Conservation (phyloP, 2,329 filamentous ascomycete genomes). For the Fusarium pininemorale region DNA sequence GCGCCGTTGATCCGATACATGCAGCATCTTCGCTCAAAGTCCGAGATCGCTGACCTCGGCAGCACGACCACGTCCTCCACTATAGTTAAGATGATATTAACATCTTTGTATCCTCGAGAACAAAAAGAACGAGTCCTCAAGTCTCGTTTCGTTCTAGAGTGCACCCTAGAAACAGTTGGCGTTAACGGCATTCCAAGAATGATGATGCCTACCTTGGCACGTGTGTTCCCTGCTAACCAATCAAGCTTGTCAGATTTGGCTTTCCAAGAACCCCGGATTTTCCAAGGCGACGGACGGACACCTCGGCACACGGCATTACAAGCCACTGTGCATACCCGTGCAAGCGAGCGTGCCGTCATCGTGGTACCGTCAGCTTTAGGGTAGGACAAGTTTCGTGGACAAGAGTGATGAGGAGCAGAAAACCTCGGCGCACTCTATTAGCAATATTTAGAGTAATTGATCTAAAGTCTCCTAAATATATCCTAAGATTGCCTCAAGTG, state of each 20-base stretch:
- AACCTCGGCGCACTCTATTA: no score
- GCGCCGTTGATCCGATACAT: conserved; percentile 3
- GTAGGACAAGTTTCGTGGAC: neutral
- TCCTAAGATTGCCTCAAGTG: neutral
- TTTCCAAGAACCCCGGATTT: conserved; percentile 29
- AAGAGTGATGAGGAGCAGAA: no score
- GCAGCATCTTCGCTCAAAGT: neutral
- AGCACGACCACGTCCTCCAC: neutral
- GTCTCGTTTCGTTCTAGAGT: neutral
- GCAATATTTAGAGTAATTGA: no score
- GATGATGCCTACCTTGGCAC: neutral
- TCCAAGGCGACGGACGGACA: neutral
- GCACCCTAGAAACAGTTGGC: neutral
- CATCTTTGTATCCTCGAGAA: neutral
- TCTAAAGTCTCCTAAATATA: neutral
- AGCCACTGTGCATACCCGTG: conserved; percentile 4
- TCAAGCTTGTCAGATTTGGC: conserved; percentile 1
- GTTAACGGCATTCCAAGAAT: conserved; percentile 25
- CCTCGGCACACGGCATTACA: conserved; percentile 7
- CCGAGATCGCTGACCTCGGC: neutral
- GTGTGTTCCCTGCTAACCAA: conserved; percentile 3
- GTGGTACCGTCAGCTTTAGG: neutral
- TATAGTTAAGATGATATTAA: rapidly evolving
- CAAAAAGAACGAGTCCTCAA: neutral
- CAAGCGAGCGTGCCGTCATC: neutral